phyloP scores from a whole-genome alignment of 176 grass and related monocot genomes.

The Tillandsia leiboldiana region DNA sequence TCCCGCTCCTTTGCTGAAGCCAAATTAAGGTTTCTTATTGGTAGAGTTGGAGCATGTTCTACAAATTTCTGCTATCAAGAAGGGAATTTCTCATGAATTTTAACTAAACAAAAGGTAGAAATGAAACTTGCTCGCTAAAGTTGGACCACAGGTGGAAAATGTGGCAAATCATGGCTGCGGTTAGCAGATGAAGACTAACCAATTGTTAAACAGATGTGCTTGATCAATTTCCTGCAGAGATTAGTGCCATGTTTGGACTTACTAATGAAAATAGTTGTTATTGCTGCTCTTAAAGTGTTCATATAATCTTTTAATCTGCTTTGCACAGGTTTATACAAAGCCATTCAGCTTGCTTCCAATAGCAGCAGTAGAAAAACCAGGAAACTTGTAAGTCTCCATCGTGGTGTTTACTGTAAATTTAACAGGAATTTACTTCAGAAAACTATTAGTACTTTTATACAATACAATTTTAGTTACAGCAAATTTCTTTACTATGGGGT shows the following conservation, averaged over 20 bases:
- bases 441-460: neutral
- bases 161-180: neutral
- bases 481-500: too few species aligned
- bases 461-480: too few species aligned
- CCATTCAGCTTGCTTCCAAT: slow-evolving; percentile 88
- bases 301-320: neutral
- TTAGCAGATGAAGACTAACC: neutral
- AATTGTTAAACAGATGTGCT: neutral
- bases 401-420: slow-evolving; percentile 3
- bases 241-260: neutral
- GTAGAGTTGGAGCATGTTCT: neutral
- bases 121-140: neutral
- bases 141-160: neutral
- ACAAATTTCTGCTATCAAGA: neutral
- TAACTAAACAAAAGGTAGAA: neutral
- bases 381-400: slow-evolving; percentile 50
- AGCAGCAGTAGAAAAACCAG: slow-evolving; percentile 78
- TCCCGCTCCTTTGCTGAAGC: neutral
- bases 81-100: neutral
- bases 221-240: neutral
- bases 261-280: neutral
- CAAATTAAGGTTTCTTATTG: neutral
- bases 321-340: slow-evolving; percentile 60
- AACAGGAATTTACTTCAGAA: neutral
- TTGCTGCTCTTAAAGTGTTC: neutral